Conservation (phyloP, 805 yeast genomes). For the Ogataea trehaloabstinens region DNA sequence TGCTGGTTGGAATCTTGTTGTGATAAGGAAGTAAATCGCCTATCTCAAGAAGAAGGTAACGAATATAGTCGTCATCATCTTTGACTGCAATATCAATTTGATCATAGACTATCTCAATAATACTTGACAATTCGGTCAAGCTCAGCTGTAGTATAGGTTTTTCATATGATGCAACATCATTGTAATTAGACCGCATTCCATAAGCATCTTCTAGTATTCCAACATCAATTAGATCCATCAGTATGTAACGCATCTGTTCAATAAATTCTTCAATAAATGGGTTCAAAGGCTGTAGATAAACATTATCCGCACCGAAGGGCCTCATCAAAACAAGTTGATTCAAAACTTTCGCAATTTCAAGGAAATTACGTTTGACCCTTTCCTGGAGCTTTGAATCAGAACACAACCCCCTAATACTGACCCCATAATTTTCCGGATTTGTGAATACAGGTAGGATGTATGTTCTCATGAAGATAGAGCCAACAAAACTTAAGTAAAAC, state of each 20-base stretch:
- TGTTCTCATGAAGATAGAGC: slow-evolving; percentile 57
- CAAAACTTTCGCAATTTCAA: slow-evolving; percentile 55
- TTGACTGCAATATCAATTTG: slow-evolving; percentile 45
- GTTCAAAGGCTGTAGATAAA: slow-evolving; percentile 76
- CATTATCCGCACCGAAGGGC: slow-evolving; percentile 59
- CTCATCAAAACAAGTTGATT: slow-evolving; percentile 66
- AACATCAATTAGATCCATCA: slow-evolving; percentile 50
- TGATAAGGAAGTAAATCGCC: slow-evolving; percentile 18
- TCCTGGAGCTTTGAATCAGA: slow-evolving; percentile 25
- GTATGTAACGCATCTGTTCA: slow-evolving; percentile 43
- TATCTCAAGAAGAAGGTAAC: slow-evolving; percentile 22
- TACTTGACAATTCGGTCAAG: slow-evolving; percentile 42
- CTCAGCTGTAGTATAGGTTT: slow-evolving; percentile 46
- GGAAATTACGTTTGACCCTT: slow-evolving; percentile 47
- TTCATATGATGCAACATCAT: slow-evolving; percentile 55
- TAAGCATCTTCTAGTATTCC: slow-evolving; percentile 58
- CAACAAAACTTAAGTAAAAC: slow-evolving; percentile 63
- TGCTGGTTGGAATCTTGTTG: slow-evolving; percentile 16
- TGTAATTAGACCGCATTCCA: slow-evolving; percentile 55
- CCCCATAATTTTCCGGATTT: slow-evolving; percentile 58
- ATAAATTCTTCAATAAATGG: slow-evolving; percentile 59
- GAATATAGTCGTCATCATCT: slow-evolving; percentile 44
- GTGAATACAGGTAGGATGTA: slow-evolving; percentile 48
- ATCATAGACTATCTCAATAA: slow-evolving; percentile 41
- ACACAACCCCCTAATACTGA: slow-evolving; percentile 27